Evolutionary conservation across 2,329 filamentous ascomycete genomes (phyloP), one percentile per base, ranked within the genome.

Genomic region (Tolypocladium cylindrosporum): DNA sequence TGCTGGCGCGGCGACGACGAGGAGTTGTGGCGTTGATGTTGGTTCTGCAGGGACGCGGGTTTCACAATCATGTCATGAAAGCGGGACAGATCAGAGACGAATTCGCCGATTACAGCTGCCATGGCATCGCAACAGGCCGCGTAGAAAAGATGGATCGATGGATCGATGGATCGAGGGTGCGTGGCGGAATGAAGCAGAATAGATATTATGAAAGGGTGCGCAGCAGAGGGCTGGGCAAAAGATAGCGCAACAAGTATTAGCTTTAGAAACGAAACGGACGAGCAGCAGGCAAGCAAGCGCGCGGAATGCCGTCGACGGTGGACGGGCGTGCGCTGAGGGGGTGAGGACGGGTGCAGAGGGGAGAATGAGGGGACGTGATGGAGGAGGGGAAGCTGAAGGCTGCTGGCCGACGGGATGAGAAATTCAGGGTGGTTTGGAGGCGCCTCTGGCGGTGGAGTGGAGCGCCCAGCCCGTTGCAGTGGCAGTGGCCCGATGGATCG

Each of bases 21-120:
- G 16, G 53, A 31, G 39, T 41, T 40, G 39, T 80, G 74, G 69
- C 78, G 75, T 58, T 76, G 68, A 59, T 61, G 48, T 36, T 51
- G 66, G 62, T 75, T 76, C 62, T 75, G 76, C 62, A 71, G 72
- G 62, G 77, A 65, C 55, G 74, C 74, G 51, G 78, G 72, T 58
- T 75, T 72, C 59, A 76, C 74, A 77, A 90, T 88, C 80, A 86
- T 88, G 76, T 80, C 84, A 77, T 85, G 83, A 74, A 88, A 87
- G 75, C 85, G 82, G 67, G 83, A 80, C 66, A 86, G 79, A 75
- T 90, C 86, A 73, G 89, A 82, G 75, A 86, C 84, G 77, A 86
- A 86, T 78, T 93, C 90, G 72, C 82, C 81, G 66, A 86, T 80
- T 73, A 86, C 72, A 74, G 83, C 78, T 69, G 83, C 84, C 84